Percentiles rank a stretch among this genome's conserved stretches.
These are phyloP conservation scores for Bipolaris zeicola DNA, from an alignment of 2,329 filamentous ascomycete species.

Conservation along the genomic window DNA sequence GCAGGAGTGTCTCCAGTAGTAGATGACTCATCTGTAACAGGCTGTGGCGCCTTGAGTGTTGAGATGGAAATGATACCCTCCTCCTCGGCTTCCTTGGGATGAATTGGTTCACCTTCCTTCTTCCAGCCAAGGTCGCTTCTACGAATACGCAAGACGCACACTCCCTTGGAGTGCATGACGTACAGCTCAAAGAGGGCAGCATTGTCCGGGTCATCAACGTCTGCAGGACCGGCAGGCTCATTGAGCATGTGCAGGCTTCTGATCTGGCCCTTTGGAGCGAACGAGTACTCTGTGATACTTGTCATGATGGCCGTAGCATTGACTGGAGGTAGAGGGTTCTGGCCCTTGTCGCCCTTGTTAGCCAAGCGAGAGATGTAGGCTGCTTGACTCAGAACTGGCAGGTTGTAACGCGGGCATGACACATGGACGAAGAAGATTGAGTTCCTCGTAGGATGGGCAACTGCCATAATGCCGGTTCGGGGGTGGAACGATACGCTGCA, in stretches of 20 bases:
- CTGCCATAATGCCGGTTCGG: conserved; percentile 86
- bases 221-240: conserved; percentile 65
- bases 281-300: conserved; percentile 93
- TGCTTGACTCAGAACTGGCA: conserved; percentile 81
- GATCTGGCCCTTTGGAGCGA: conserved; percentile 82
- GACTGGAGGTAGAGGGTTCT: conserved; percentile 73
- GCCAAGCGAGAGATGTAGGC: conserved; percentile 82
- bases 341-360: conserved; percentile 52
- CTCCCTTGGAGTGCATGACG: conserved; percentile 95
- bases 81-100: conserved; percentile 75
- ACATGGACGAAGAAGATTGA: conserved; percentile 97
- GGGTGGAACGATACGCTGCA: conserved; percentile 97
- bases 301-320: conserved; percentile 98
- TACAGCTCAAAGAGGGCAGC: conserved; percentile 90
- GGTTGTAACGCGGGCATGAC: conserved; percentile 89
- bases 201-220: conserved; percentile 66
- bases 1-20: conserved; percentile 46
- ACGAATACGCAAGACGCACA: conserved; percentile 86
- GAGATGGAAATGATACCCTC: conserved; percentile 75
- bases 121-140: conserved; percentile 92
- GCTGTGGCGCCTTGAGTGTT: conserved; percentile 59
- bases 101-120: conserved; percentile 83
- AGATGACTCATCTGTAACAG: conserved; percentile 43
- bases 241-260: conserved; percentile 89
- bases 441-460: conserved; percentile 95